Conservation (phyloP, 108 stramenopile genomes). For the Skeletonema costatum region DNA sequence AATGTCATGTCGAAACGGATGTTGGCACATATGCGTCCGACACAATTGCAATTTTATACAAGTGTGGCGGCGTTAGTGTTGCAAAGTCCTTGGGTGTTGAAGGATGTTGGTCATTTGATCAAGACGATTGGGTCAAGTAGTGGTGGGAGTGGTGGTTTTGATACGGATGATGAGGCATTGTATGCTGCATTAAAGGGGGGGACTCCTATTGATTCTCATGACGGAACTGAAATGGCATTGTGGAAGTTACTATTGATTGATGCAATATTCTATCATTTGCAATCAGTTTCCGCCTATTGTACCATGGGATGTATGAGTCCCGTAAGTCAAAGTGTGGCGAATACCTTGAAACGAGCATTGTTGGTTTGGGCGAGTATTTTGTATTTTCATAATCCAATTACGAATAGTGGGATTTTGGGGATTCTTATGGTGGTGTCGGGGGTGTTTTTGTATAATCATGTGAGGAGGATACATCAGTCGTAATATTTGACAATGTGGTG, state of each 20-base stretch:
- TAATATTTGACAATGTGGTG: not conserved
- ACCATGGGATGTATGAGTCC: constrained; percentile 48
- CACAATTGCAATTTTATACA: constrained; percentile 54
- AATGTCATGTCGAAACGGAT: constrained; percentile 54
- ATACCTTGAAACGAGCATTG: constrained; percentile 47
- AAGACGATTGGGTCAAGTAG: not conserved
- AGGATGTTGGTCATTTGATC: constrained; percentile 18
- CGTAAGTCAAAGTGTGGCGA: constrained; percentile 44
- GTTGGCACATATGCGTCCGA: constrained; percentile 44
- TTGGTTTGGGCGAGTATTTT: constrained; percentile 45
- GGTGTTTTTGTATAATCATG: constrained; percentile 51
- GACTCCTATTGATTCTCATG: not conserved
- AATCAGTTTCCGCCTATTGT: constrained; percentile 52
- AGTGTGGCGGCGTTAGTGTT: constrained; percentile 44
- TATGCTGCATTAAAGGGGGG: not conserved
- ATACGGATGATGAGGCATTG: constrained; percentile 14
- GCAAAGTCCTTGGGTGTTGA: constrained; percentile 41
- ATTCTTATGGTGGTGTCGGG: constrained; percentile 47
- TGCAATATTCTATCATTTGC: constrained; percentile 53
- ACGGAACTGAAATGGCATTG: constrained; percentile 8
- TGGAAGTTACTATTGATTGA: constrained; percentile 37
- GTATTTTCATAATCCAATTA: constrained; percentile 47
- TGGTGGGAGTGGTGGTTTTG: not conserved
- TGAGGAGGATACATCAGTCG: constrained; percentile 41
- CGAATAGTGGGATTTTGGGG: constrained; percentile 31